phyloP scores from a whole-genome alignment of 805 yeast species.

The Pichia sporocuriosa region DNA sequence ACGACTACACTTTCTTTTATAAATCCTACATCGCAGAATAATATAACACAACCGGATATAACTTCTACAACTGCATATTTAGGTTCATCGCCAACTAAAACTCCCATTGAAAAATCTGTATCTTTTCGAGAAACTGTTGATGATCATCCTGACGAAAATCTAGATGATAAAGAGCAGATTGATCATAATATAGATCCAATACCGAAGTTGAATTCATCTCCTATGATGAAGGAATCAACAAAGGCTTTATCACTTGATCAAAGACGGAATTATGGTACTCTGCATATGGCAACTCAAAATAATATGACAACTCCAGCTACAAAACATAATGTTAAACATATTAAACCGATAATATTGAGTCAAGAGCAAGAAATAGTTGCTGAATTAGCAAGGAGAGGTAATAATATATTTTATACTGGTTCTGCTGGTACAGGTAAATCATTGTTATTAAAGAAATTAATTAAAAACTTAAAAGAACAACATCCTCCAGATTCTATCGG shows the following conservation, averaged over 20 bases:
- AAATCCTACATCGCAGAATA: too few species aligned
- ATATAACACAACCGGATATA: too few species aligned
- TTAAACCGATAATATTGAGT: constrained; percentile 28
- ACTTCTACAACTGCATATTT: too few species aligned
- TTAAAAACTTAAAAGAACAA: constrained; percentile 40
- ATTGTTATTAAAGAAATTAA: constrained; percentile 56
- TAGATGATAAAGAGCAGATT: too few species aligned
- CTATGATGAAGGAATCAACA: background rate
- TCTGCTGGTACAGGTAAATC: constrained; percentile 95
- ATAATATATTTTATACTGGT: constrained; percentile 84
- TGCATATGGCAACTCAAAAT: constrained; percentile 7
- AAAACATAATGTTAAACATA: constrained; percentile 1
- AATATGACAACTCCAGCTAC: background rate
- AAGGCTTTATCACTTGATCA: background rate
- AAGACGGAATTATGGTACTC: background rate
- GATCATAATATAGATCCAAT: too few species aligned
- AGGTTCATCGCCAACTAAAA: too few species aligned
- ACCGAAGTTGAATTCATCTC: background rate
- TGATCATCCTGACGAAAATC: too few species aligned
- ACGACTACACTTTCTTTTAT: too few species aligned
- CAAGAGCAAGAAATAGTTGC: constrained; percentile 64
- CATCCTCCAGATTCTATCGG: constrained; percentile 54
- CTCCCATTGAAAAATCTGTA: too few species aligned
- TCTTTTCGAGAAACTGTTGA: too few species aligned
- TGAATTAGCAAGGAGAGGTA: constrained; percentile 52